A percentile compares a stretch with the other conserved stretches of the same genome.
These are phyloP conservation scores for Lentinula detonsa DNA, from an alignment of 768 basidiomycete species.

Conservation along the genomic window DNA sequence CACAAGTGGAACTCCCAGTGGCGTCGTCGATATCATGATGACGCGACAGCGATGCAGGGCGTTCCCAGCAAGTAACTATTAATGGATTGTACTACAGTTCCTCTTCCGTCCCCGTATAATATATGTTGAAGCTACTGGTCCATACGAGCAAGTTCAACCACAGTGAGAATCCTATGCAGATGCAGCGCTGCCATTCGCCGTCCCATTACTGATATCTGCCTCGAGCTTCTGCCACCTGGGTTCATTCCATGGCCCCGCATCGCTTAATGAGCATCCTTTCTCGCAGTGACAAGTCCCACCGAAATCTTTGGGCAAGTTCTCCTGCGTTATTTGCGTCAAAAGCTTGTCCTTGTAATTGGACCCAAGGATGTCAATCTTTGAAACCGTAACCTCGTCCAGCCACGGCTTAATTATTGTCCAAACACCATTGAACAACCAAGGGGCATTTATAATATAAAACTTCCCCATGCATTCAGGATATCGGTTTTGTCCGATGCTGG, in stretches of 20 bases:
- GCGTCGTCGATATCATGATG: too few relatives aligned
- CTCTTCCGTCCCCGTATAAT: too few relatives aligned
- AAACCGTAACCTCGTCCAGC: conserved; percentile 93
- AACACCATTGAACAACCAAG: conserved; percentile 85
- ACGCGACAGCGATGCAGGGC: too few relatives aligned
- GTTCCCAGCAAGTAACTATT: too few relatives aligned
- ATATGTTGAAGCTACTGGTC: neutral
- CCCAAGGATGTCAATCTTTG: conserved; percentile 91
- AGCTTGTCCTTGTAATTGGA: conserved; percentile 67
- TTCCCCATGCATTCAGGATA: conserved; percentile 97
- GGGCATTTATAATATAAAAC: conserved; percentile 98
- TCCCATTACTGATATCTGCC: conserved; percentile 1
- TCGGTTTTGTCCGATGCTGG: conserved; percentile 79
- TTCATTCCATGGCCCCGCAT: conserved; percentile 88
- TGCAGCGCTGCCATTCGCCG: neutral
- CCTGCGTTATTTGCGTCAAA: conserved; percentile 72
- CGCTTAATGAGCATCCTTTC: conserved; percentile 81
- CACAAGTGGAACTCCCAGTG: too few relatives aligned
- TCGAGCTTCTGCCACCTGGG: conserved; percentile 1
- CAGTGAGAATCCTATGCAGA: neutral
- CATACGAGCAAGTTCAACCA: neutral
- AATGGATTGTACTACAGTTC: too few relatives aligned
- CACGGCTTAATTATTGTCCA: conserved; percentile 89
- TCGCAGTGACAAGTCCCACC: conserved; percentile 77
- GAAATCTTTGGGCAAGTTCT: conserved; percentile 81